Conservation (phyloP, 1,284 basidiomycete genomes). For the Limonomyces culmigenus region DNA sequence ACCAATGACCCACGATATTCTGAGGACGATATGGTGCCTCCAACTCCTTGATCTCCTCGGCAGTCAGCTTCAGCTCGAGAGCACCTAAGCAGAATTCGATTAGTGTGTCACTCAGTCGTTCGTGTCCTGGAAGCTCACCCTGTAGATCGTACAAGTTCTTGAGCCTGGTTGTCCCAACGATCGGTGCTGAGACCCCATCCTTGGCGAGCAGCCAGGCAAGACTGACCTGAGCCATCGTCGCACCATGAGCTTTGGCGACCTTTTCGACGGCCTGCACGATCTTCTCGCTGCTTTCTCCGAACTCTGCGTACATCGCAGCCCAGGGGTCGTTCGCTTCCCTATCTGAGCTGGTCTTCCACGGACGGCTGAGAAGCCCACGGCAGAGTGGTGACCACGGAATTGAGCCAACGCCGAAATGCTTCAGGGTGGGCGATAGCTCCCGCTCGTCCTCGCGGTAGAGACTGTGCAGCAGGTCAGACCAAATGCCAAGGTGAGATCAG, state of each 20-base stretch:
- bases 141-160: conserved; percentile 15
- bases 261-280: conserved; percentile 15
- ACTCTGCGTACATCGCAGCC: neutral
- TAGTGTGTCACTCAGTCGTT: neutral
- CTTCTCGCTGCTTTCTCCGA: neutral
- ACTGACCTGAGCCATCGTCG: conserved; percentile 24
- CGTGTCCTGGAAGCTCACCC: conserved; percentile 5
- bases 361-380: conserved; percentile 17
- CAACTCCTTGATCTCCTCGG: conserved; percentile 23
- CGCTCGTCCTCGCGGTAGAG: conserved; percentile 28
- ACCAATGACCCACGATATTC: conserved; percentile 7
- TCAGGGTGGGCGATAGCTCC: conserved; percentile 29
- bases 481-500: no score
- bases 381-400: conserved; percentile 24
- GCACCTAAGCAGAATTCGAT: conserved; percentile 8
- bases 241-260: conserved; percentile 21
- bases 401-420: conserved; percentile 18
- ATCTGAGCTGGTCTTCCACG: conserved; percentile 12
- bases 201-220: conserved; percentile 20
- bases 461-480: no score
- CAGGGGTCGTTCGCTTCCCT: conserved; percentile 5
- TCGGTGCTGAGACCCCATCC: conserved; percentile 14
- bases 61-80: conserved; percentile 18
- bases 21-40: conserved; percentile 9
- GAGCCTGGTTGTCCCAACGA: conserved; percentile 16